Conservation (phyloP, 202 grass and related monocot genomes). For the Eragrostis tef region DNA sequence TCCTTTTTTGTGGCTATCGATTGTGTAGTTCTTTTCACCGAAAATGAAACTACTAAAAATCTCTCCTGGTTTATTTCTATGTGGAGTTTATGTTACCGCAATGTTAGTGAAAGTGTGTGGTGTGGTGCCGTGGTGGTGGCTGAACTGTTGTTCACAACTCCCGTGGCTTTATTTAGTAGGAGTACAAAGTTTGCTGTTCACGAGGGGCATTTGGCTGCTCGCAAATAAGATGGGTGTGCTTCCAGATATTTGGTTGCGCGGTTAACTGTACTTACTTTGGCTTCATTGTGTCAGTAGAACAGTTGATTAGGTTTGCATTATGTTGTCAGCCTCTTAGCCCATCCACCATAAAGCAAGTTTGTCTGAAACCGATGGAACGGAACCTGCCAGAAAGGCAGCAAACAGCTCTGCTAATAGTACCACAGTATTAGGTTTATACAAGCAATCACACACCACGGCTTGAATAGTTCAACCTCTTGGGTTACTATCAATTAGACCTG, state of each 20-base stretch:
- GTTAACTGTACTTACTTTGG: conserved; percentile 1
- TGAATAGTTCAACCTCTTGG: not conserved
- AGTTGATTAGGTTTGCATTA: conserved; percentile 35
- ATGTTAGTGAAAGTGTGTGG: not conserved
- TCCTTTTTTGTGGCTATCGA: not conserved
- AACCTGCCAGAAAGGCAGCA: conserved; percentile 2
- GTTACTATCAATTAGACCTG: conserved; percentile 40
- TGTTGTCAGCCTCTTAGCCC: not conserved
- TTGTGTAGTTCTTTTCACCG: not conserved
- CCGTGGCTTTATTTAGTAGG: conserved; percentile 18
- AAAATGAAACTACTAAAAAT: conserved; percentile 3
- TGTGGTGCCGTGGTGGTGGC: not conserved
- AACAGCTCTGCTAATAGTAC: not conserved
- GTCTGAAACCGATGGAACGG: conserved; percentile 33
- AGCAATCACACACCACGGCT: not conserved
- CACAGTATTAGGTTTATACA: not conserved
- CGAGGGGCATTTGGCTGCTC: not conserved
- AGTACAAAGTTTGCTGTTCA: conserved; percentile 16
- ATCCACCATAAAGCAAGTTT: conserved; percentile 23
- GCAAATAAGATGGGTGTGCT: not conserved
- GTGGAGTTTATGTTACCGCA: not conserved
- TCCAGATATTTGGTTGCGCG: not conserved
- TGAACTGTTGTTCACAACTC: not conserved
- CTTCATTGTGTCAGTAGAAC: conserved; percentile 9
- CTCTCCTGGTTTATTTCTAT: conserved; percentile 1